Evolutionary conservation across 2,329 filamentous ascomycete species (phyloP).

Genomic region (Cladosporium austrohemisphaericum): DNA sequence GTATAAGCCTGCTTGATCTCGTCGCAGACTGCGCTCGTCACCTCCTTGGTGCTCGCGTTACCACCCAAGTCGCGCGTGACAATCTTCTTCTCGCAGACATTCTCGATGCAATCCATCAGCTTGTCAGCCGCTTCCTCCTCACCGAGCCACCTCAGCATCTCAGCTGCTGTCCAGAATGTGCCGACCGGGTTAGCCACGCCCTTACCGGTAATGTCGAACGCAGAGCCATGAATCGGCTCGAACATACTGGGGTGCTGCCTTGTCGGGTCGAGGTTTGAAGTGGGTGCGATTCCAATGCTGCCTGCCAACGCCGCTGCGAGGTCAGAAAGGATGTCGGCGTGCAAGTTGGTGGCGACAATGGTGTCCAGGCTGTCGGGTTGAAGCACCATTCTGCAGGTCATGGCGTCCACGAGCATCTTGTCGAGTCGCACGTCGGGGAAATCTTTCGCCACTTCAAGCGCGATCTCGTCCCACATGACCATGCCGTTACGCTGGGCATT

Average conservation of each 20-base stretch:
- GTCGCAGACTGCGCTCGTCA: conserved; percentile 41
- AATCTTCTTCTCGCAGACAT: conserved; percentile 51
- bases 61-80: conserved; percentile 55
- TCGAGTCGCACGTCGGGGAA: conserved; percentile 60
- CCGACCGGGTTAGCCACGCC: conserved; percentile 56
- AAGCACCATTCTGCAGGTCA: conserved; percentile 62
- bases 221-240: conserved; percentile 58
- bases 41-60: conserved; percentile 38
- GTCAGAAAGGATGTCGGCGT: conserved; percentile 67
- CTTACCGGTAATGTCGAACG: conserved; percentile 57
- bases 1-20: conserved; percentile 30
- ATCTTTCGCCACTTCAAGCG: conserved; percentile 51
- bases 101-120: conserved; percentile 52
- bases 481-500: conserved; percentile 65
- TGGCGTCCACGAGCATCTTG: conserved; percentile 65
- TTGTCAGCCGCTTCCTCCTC: conserved; percentile 49
- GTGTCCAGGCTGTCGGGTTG: conserved; percentile 59
- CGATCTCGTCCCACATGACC: conserved; percentile 66
- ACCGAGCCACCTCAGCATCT: conserved; percentile 58
- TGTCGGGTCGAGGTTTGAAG: conserved; percentile 65
- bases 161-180: conserved; percentile 57
- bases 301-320: conserved; percentile 67
- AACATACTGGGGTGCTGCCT: conserved; percentile 59
- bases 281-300: conserved; percentile 69
- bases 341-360: conserved; percentile 60